phyloP scores from a whole-genome alignment of 768 basidiomycete genomes.

The Pleurotus eryngii region DNA sequence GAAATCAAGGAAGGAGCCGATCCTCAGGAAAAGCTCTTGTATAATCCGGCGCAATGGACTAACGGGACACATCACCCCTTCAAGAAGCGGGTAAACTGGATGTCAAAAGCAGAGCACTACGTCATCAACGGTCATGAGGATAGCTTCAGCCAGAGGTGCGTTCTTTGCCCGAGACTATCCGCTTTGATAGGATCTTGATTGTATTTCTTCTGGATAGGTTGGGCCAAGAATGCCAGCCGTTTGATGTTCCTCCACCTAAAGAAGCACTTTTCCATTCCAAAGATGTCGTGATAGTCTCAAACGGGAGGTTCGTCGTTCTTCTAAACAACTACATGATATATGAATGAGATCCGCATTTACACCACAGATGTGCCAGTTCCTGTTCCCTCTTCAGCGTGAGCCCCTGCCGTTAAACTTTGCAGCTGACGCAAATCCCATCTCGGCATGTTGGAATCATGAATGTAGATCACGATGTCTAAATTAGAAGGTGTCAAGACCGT shows the following conservation, averaged over 20 bases:
- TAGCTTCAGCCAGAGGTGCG: conserved; percentile 47
- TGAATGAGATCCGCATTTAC: not conserved
- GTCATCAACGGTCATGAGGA: conserved; percentile 47
- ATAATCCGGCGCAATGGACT: conserved; percentile 47
- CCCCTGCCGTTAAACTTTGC: conserved; percentile 1
- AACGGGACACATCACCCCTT: conserved; percentile 44
- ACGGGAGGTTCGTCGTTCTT: conserved; percentile 38
- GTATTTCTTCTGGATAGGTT: conserved; percentile 24
- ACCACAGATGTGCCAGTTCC: conserved; percentile 42
- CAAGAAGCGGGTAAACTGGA: conserved; percentile 41
- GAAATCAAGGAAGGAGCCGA: conserved; percentile 40
- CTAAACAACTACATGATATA: no score
- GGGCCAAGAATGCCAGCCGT: conserved; percentile 45
- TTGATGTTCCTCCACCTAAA: conserved; percentile 33
- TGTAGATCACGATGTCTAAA: conserved; percentile 59
- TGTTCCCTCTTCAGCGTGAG: conserved; percentile 44
- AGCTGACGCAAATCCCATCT: not conserved
- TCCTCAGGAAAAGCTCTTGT: conserved; percentile 40
- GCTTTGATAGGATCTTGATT: not conserved
- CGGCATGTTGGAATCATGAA: conserved; percentile 1
- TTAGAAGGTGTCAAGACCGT: conserved; percentile 52
- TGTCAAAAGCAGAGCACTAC: conserved; percentile 36
- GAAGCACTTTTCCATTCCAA: conserved; percentile 44
- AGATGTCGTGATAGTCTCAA: conserved; percentile 52
- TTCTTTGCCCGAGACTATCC: not conserved